These are phyloP conservation scores for Fraxinus paxiana DNA, from an alignment of 305 asterid species.

Conservation along the genomic window DNA sequence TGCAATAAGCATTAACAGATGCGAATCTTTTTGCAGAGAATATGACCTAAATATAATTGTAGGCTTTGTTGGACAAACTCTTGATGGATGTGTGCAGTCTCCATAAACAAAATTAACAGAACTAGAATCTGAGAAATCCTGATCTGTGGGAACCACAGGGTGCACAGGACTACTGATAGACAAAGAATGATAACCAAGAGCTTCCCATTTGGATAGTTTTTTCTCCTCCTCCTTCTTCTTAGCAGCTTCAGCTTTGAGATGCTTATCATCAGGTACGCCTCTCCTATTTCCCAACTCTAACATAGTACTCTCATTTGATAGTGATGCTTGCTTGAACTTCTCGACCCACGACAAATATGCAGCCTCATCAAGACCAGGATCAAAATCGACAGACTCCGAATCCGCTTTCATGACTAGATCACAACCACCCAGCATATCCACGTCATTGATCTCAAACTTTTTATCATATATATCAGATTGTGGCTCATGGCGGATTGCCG, in stretches of 20 bases:
- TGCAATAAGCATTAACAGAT: constrained; percentile 3
- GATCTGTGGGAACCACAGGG: constrained; percentile 32
- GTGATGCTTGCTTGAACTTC: constrained; percentile 64
- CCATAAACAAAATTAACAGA: constrained; percentile 80
- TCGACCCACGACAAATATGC: constrained; percentile 77
- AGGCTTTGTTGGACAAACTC: constrained; percentile 59
- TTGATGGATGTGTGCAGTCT: constrained; percentile 78
- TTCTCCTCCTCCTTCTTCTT: constrained; percentile 67
- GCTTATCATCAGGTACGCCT: constrained; percentile 49
- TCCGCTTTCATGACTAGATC: constrained; percentile 38
- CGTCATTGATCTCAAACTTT: constrained; percentile 59
- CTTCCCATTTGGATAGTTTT: constrained; percentile 75
- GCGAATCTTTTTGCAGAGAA: background rate
- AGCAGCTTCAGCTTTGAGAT: constrained; percentile 64
- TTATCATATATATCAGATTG: constrained; percentile 39
- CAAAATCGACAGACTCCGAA: constrained; percentile 39
- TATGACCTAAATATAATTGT: constrained; percentile 69
- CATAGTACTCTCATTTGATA: constrained; percentile 29
- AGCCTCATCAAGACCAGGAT: constrained; percentile 75
- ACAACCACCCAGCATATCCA: constrained; percentile 37
- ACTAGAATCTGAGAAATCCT: constrained; percentile 60
- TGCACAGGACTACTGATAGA: constrained; percentile 48
- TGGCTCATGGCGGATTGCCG: constrained; percentile 48
- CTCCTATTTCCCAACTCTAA: constrained; percentile 48
- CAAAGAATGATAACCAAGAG: constrained; percentile 72